Base-by-base conservation (phyloP, 805 yeast genomes). In the Tetrapisispora namnaoensis region DNA sequence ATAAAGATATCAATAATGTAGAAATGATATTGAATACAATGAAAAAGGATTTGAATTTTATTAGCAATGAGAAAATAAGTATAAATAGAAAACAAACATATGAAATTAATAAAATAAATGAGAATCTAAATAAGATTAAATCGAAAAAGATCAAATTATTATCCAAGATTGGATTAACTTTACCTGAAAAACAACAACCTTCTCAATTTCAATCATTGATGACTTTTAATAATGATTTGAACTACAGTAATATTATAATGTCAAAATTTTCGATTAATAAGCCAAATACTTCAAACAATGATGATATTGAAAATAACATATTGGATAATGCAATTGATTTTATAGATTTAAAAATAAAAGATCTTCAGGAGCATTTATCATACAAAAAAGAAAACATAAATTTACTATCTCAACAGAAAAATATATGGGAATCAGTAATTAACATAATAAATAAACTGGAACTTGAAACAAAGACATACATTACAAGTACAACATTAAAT, bases 351-450 rank as follows among this genome's bases (percentile, higher is more conserved):
- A 62, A 61, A 38, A 51, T 57, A 14, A 47, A 53, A 13, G 49
- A 56, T 9, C 36, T 63, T 40, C 51, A 56, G 20, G 59, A 58
- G 20, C 56, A 58, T 39, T 43, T 63, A 30, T 54, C 55, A 2
- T 49, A 51, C 18, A 58, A 51, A 50, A 65, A 65, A 45, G 54
- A 53, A 20, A 56, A 56, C 28, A 48, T 60, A 10, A 50, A 54
- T 6, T 34, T 30, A 14, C 35, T 62, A 18, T 47, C 44, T 16
- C 42, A 50, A 6, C 53, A 55, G 30, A 53, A 54, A 38, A 49
- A 51, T 28, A 21, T 48, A 11, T 65, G 69, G 69, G 46, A 49
- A 7, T 60, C 60, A 18, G 56, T 57, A 17, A 42, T 58, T 8
- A 45, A 47, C 4, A 30, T 42, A 16, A 52, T 64, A 16, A 46